These are phyloP conservation scores for Saccharomycopsis fibuligera DNA, from an alignment of 805 yeast species.

Conservation along the genomic window DNA sequence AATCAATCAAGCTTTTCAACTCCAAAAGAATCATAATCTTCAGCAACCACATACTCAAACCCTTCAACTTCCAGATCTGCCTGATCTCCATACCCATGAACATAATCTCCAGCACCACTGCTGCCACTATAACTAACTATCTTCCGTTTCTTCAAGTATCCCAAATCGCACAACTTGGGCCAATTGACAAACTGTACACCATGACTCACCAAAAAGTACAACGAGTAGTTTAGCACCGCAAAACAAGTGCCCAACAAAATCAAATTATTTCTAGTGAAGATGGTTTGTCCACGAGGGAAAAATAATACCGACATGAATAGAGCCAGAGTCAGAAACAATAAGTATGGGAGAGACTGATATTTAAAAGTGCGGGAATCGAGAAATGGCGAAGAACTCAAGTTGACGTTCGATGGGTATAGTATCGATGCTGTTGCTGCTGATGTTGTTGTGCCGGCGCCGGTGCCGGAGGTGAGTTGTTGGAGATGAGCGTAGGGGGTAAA, in stretches of 20 bases:
- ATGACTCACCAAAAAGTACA: constrained; percentile 42
- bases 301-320: constrained; percentile 38
- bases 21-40: too few species aligned
- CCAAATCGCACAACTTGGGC: constrained; percentile 73
- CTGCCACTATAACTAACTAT: constrained; percentile 5
- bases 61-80: constrained; percentile 19
- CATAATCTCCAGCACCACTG: background rate
- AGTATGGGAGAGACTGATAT: constrained; percentile 74
- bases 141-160: constrained; percentile 35
- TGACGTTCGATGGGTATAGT: constrained; percentile 16
- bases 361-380: constrained; percentile 52
- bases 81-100: constrained; percentile 1
- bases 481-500: too few species aligned
- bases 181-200: constrained; percentile 91
- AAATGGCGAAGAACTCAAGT: constrained; percentile 45
- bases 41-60: constrained; percentile 18
- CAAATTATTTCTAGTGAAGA: constrained; percentile 10
- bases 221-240: constrained; percentile 25
- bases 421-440: too few species aligned
- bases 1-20: too few species aligned
- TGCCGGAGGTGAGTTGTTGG: too few species aligned
- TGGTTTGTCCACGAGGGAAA: constrained; percentile 15
- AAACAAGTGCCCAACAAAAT: constrained; percentile 15
- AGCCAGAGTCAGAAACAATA: constrained; percentile 65
- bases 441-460: too few species aligned